Evolutionary conservation across 768 basidiomycete genomes (phyloP).

Genomic region (Boletus subparvulus): DNA sequence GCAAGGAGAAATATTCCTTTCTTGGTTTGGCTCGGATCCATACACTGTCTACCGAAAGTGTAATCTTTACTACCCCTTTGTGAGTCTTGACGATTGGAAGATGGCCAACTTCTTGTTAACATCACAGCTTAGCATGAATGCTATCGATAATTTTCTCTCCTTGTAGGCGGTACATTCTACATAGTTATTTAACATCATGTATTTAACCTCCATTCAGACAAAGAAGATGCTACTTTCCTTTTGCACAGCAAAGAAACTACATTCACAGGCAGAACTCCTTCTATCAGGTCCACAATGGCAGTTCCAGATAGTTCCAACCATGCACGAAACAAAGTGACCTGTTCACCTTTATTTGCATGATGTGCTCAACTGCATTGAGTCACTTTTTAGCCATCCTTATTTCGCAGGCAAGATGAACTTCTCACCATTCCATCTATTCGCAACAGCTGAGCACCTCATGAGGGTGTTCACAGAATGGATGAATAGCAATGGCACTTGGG

Average conservation of each 20-base stretch:
- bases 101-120: not conserved
- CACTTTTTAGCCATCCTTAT: not conserved
- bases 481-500: too few relatives aligned
- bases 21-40: not conserved
- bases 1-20: not conserved
- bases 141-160: too few relatives aligned
- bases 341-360: not conserved
- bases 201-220: not conserved
- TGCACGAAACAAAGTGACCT: not conserved
- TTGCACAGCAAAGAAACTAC: not conserved
- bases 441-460: not conserved
- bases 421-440: not conserved
- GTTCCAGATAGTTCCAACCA: not conserved
- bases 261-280: not conserved
- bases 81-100: not conserved
- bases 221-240: not conserved
- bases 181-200: not conserved
- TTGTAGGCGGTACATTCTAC: not conserved
- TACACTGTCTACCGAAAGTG: not conserved
- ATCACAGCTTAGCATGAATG: not conserved
- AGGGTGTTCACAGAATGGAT: slow-evolving; percentile 1
- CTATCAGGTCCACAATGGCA: not conserved
- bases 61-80: not conserved
- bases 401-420: not conserved
- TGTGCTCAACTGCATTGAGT: not conserved